These are phyloP conservation scores for Ricinus communis DNA, from an alignment of 345 rosid species.

Conservation along the genomic window DNA sequence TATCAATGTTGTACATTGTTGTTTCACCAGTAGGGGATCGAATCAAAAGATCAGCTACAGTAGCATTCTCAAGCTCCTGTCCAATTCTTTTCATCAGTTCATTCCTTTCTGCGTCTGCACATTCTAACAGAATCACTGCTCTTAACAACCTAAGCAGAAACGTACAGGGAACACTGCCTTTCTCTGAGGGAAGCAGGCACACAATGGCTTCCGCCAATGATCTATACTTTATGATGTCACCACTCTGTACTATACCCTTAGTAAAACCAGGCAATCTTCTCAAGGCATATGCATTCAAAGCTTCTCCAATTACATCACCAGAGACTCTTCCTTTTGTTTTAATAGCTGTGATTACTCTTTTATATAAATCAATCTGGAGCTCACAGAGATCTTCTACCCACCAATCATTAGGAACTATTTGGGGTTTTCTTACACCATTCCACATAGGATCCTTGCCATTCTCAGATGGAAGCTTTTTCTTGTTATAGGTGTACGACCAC, in stretches of 20 bases:
- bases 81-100: conserved; percentile 31
- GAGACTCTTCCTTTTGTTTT: conserved; percentile 32
- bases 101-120: conserved; percentile 28
- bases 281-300: conserved; percentile 42
- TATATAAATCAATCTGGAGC: conserved; percentile 44
- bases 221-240: conserved; percentile 26
- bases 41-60: conserved; percentile 34
- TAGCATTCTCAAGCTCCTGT: conserved; percentile 26
- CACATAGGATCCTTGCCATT: conserved; percentile 28
- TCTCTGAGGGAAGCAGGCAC: conserved; percentile 28
- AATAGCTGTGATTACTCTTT: conserved; percentile 40
- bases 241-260: conserved; percentile 24
- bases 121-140: conserved; percentile 27
- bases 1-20: conserved; percentile 24
- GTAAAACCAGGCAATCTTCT: conserved; percentile 33
- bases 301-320: conserved; percentile 43
- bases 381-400: conserved; percentile 61
- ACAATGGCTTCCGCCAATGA: conserved; percentile 29
- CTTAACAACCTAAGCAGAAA: conserved; percentile 34
- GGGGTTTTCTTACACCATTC: conserved; percentile 33
- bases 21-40: conserved; percentile 26
- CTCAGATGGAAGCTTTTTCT: conserved; percentile 44
- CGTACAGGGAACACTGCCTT: conserved; percentile 32
- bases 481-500: conserved; percentile 53
- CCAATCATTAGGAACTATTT: conserved; percentile 51